These are phyloP conservation scores for Diaporthe sp. DNA, from an alignment of 2,329 filamentous ascomycete genomes.

Conservation along the genomic window DNA sequence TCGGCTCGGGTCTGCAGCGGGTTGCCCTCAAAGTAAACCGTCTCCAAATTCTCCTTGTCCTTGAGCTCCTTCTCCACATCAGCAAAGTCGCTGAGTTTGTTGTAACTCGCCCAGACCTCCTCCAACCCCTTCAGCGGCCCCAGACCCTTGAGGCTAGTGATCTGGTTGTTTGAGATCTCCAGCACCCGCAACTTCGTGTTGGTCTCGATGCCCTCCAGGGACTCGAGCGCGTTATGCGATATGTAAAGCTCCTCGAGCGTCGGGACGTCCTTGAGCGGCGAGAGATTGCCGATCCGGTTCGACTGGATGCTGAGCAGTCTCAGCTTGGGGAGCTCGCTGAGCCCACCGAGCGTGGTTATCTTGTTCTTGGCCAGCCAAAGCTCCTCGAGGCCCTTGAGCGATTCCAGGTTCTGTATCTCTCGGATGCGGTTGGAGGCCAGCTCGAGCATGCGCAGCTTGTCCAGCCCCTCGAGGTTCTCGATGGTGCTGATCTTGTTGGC, in stretches of 20 bases:
- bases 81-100: conserved; percentile 80
- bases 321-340: conserved; percentile 80
- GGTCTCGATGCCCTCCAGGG: conserved; percentile 77
- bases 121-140: conserved; percentile 77
- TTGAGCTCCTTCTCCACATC: conserved; percentile 82
- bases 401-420: conserved; percentile 86
- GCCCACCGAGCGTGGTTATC: conserved; percentile 83
- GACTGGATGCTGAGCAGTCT: conserved; percentile 94
- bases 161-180: conserved; percentile 90
- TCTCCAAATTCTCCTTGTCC: conserved; percentile 83
- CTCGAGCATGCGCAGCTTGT: conserved; percentile 84
- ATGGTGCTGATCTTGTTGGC: conserved; percentile 94
- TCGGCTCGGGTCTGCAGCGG: conserved; percentile 83
- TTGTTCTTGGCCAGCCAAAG: conserved; percentile 98
- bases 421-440: conserved; percentile 92
- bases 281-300: conserved; percentile 85
- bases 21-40: conserved; percentile 97
- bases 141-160: conserved; percentile 79
- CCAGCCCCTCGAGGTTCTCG: conserved; percentile 82
- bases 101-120: conserved; percentile 95
- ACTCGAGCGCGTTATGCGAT: conserved; percentile 89
- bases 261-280: conserved; percentile 77
- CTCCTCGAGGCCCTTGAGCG: conserved; percentile 81
- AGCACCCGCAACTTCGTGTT: conserved; percentile 78
- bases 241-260: conserved; percentile 94